Base-by-base conservation (phyloP, 768 basidiomycete species). In the Cytidiella melzeri region DNA sequence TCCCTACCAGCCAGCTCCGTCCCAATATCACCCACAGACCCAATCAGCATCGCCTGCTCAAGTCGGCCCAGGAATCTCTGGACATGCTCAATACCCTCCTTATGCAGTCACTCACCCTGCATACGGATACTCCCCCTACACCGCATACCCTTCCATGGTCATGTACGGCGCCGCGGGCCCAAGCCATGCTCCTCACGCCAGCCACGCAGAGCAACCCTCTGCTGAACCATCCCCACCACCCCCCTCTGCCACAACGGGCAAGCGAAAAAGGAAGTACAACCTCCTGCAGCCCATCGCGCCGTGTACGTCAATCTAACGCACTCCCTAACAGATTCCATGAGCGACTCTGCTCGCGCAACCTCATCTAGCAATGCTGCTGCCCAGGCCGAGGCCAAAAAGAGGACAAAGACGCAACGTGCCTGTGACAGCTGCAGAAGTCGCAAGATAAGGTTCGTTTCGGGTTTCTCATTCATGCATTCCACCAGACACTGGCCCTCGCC, bases 341-440 rank as follows among this genome's bases (percentile, higher is more conserved):
- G 51, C 41, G 59, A 60, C 36, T 76, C 79, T 53, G 62, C 59
- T 7, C 68, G 69, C 51, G 67, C 70, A 43, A 46, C 55, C 43
- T 45, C 50, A 26, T 27, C 47, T 23, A 51, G 51, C 30, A n/a
- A n/a, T 43, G 55, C 59, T 12, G 28, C 41, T 43, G 45, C 41
- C 27, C 38, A 52, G 30, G 46, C 54, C 51, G 89, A 91, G 61
- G 67, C 74, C 55, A 91, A 88, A 72, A 94, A 94, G 67, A 83
- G 92, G 48, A 90, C 88, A 11, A 95, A 95, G 71, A 95, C 90
- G 11, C 86, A 87, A 64, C 81, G 92, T 45, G 92, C 92, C 5
- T 95, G 92, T 62, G 92, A 95, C 64, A 87, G 86, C 34, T 94
- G 92, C 68, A 81, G 92, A 42, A 83, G 80, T 61, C 83, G 91